Percentiles rank a stretch among this genome's conserved stretches.
phyloP scores from a whole-genome alignment of 176 grass and related monocot genomes.

The Triticum timopheevii region DNA sequence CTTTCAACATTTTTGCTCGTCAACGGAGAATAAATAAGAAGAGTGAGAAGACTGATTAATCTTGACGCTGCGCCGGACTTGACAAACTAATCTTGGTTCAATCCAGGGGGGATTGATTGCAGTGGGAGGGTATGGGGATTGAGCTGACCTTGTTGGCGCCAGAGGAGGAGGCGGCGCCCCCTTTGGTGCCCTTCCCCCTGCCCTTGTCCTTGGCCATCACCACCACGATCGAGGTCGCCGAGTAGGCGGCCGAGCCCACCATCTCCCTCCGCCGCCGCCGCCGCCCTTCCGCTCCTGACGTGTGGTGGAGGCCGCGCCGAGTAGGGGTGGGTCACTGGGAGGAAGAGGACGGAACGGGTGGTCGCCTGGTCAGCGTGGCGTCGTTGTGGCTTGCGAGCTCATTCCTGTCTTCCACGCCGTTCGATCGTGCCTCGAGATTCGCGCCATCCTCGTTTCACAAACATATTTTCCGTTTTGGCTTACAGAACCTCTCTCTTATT shows the following conservation, averaged over 20 bases:
- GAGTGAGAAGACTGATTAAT: no score
- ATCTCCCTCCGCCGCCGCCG: conserved; percentile 6
- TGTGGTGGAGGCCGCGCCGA: conserved; percentile 10
- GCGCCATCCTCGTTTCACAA: no score
- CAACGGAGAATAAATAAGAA: no score
- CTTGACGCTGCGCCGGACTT: no score
- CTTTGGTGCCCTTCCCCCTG: conserved; percentile 14
- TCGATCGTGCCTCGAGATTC: not conserved
- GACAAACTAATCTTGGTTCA: no score
- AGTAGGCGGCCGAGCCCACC: conserved; percentile 41
- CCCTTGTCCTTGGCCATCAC: conserved; percentile 44
- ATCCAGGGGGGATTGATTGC: not conserved
- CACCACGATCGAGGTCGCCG: conserved; percentile 44
- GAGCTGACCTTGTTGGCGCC: conserved; percentile 34
- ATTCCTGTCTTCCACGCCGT: not conserved
- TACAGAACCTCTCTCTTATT: no score
- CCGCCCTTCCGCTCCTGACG: not conserved
- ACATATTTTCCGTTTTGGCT: no score
- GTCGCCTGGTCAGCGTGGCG: not conserved
- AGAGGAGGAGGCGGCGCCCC: conserved; percentile 24
- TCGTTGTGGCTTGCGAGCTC: not conserved
- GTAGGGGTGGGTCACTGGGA: not conserved
- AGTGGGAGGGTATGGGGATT: not conserved
- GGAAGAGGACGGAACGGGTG: not conserved
- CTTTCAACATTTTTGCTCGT: not conserved